phyloP scores from a whole-genome alignment of 2,329 filamentous ascomycete species.

The Curvularia lunata region DNA sequence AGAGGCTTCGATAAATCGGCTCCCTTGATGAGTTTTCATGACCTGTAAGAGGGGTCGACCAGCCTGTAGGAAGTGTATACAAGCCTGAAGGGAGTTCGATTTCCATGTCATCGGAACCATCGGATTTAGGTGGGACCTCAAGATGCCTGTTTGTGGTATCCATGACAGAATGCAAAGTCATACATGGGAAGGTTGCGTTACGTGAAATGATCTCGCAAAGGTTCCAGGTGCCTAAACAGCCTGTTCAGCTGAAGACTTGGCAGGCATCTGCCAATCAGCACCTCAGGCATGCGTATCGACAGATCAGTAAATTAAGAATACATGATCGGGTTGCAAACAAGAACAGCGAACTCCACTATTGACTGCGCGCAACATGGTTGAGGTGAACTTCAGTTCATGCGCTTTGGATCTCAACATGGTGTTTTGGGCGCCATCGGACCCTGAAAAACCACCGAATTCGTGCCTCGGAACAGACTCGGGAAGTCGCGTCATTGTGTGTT shows the following conservation, averaged over 20 bases:
- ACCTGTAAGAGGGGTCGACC: neutral
- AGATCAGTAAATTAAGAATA: neutral
- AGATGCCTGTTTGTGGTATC: neutral
- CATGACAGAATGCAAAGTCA: neutral
- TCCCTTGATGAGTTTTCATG: neutral
- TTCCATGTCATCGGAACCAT: neutral
- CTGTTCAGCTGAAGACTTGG: neutral
- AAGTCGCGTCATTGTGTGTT: conserved; percentile 9
- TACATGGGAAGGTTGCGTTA: neutral
- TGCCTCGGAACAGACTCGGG: conserved; percentile 15
- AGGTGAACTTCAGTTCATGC: neutral
- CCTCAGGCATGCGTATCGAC: neutral
- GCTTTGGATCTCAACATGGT: neutral
- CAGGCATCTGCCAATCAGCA: neutral
- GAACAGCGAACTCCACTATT: neutral
- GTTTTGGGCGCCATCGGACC: neutral
- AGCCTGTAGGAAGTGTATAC: neutral
- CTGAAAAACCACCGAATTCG: conserved; percentile 13
- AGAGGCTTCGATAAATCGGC: neutral
- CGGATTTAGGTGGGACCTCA: neutral
- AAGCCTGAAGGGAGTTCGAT: neutral
- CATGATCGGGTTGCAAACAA: neutral
- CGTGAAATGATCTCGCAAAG: neutral
- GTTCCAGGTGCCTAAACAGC: neutral
- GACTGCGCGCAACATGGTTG: neutral